These are phyloP conservation scores for Taxawa tesnikishii DNA, from an alignment of 2,329 filamentous ascomycete genomes.

Conservation along the genomic window DNA sequence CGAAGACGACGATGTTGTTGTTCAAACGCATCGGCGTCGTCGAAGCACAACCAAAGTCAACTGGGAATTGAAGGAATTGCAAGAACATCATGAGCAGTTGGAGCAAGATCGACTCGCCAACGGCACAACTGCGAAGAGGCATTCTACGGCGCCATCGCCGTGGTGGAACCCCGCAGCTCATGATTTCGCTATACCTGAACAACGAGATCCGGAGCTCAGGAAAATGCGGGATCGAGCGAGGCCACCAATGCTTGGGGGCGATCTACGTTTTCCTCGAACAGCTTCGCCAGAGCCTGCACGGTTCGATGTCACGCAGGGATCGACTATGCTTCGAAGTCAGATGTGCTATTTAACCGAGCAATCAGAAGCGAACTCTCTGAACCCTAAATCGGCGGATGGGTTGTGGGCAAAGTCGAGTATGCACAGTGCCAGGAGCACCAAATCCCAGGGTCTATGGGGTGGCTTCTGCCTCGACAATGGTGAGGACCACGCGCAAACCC, in stretches of 20 bases:
- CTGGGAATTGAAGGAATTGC: slow-evolving; percentile 74
- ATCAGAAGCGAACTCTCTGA: slow-evolving; percentile 34
- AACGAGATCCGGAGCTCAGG: slow-evolving; percentile 30
- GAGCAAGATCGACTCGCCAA: slow-evolving; percentile 37
- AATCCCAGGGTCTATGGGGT: slow-evolving; percentile 55
- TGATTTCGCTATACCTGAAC: slow-evolving; percentile 6
- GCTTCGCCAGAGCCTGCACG: slow-evolving; percentile 73
- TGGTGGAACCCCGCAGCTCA: slow-evolving; percentile 27
- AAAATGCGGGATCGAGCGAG: slow-evolving; percentile 47
- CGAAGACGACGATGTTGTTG: slow-evolving; percentile 24
- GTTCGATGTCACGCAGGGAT: slow-evolving; percentile 62
- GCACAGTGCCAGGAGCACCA: slow-evolving; percentile 9
- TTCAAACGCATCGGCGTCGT: slow-evolving; percentile 22
- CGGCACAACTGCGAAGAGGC: slow-evolving; percentile 19
- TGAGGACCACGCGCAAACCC: slow-evolving; percentile 19
- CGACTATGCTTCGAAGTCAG: slow-evolving; percentile 34
- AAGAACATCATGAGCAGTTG: slow-evolving; percentile 58
- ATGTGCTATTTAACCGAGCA: slow-evolving; percentile 40
- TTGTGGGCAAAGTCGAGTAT: slow-evolving; percentile 33
- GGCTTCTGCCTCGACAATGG: slow-evolving; percentile 48
- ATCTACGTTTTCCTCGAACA: slow-evolving; percentile 71
- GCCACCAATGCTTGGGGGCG: slow-evolving; percentile 79
- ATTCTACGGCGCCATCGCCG: slow-evolving; percentile 13
- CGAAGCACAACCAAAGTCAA: slow-evolving; percentile 51
- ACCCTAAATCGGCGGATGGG: slow-evolving; percentile 40